A percentile compares a stretch with the other conserved stretches of the same genome.
Evolutionary conservation across 345 rosid species (phyloP).

Genomic region (Salix caprea): DNA sequence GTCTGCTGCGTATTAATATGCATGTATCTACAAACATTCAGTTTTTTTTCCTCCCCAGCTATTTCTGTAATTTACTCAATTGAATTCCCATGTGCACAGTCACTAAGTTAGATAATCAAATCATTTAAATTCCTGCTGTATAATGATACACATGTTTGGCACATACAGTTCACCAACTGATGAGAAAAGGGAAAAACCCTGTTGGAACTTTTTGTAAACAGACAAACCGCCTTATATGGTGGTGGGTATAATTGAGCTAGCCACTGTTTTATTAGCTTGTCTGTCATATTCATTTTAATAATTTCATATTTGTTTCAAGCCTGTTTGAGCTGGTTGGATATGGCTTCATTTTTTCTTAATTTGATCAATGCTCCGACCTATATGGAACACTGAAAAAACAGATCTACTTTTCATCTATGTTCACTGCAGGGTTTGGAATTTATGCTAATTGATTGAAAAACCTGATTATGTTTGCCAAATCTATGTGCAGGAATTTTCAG

Average conservation of each 20-base stretch:
- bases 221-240: background rate
- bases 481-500: background rate
- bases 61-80: background rate
- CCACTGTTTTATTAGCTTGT: background rate
- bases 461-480: background rate
- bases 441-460: background rate
- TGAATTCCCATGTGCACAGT: background rate
- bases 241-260: conserved; percentile 3
- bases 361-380: conserved; percentile 1
- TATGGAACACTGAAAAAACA: conserved; percentile 1
- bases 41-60: background rate
- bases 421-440: background rate
- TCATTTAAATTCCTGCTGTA: background rate
- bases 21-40: background rate
- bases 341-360: background rate
- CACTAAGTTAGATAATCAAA: background rate
- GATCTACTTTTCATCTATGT: background rate
- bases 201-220: conserved; percentile 1
- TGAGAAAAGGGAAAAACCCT: background rate
- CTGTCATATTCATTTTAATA: background rate
- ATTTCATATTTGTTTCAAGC: background rate
- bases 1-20: background rate
- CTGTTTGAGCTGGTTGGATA: background rate
- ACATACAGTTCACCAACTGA: background rate
- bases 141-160: background rate